Evolutionary conservation across 768 basidiomycete species (phyloP).

Genomic region (Podaxis carcinomalis): DNA sequence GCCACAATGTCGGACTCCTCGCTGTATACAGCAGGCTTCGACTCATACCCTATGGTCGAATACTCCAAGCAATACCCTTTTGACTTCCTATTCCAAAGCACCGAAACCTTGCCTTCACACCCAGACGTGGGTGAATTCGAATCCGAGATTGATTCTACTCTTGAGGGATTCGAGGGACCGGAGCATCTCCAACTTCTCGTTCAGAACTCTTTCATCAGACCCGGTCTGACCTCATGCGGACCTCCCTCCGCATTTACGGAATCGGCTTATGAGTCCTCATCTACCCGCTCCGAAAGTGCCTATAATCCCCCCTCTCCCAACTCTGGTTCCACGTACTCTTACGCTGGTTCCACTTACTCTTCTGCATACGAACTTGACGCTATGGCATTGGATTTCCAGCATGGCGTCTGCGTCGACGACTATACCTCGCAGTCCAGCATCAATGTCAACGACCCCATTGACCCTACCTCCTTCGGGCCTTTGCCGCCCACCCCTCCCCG

Average conservation of each 20-base stretch:
- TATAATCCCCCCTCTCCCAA: constrained; percentile 60
- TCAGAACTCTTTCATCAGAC: constrained; percentile 50
- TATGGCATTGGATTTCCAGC: constrained; percentile 70
- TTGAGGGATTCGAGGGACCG: constrained; percentile 66
- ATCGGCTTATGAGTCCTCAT: constrained; percentile 66
- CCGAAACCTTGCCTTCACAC: constrained; percentile 72
- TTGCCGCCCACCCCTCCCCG: constrained; percentile 56
- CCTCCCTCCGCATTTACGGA: constrained; percentile 77
- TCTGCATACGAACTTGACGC: constrained; percentile 45
- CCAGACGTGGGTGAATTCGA: constrained; percentile 70
- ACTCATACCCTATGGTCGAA: constrained; percentile 29
- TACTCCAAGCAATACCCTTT: constrained; percentile 40
- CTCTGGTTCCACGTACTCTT: constrained; percentile 28
- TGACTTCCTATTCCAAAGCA: constrained; percentile 55
- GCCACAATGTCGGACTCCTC: constrained; percentile 32
- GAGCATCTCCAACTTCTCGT: constrained; percentile 29
- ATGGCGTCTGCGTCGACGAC: constrained; percentile 60
- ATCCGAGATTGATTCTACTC: constrained; percentile 69
- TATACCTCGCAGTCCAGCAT: constrained; percentile 33
- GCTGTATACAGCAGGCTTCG: constrained; percentile 25
- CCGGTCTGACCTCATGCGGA: constrained; percentile 58
- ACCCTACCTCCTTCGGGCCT: constrained; percentile 55
- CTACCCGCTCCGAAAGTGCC: constrained; percentile 65
- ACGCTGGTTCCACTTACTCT: constrained; percentile 39
- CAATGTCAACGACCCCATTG: constrained; percentile 39